Evolutionary conservation across 2,329 filamentous ascomycete genomes (phyloP).

Genomic region (Colletotrichum sp.): DNA sequence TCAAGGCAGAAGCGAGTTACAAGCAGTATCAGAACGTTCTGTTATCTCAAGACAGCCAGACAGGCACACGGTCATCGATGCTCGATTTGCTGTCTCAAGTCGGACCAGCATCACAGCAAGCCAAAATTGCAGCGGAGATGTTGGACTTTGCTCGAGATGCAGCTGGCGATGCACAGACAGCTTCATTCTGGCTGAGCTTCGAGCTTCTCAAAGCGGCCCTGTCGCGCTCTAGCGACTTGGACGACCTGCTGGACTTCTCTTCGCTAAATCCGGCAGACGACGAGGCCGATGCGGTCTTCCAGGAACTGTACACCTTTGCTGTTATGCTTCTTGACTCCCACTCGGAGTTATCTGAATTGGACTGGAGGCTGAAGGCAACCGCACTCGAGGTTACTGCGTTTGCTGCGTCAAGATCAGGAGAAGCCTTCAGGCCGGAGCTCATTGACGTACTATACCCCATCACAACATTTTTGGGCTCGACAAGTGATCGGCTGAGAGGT

Average conservation of each 20-base stretch:
- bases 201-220: constrained; percentile 69
- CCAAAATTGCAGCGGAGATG: constrained; percentile 68
- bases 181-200: constrained; percentile 82
- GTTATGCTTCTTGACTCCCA: constrained; percentile 64
- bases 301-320: constrained; percentile 75
- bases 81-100: constrained; percentile 61
- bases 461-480: constrained; percentile 84
- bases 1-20: constrained; percentile 21
- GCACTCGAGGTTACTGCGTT: constrained; percentile 82
- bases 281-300: constrained; percentile 52
- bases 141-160: constrained; percentile 66
- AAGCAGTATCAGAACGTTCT: constrained; percentile 64
- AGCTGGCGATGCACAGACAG: constrained; percentile 63
- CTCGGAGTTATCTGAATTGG: constrained; percentile 51
- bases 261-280: constrained; percentile 40
- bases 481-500: constrained; percentile 68
- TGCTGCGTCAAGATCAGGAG: constrained; percentile 69
- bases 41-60: constrained; percentile 69
- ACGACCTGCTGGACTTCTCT: constrained; percentile 70
- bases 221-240: constrained; percentile 57
- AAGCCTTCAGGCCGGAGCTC: constrained; percentile 80
- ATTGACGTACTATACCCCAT: constrained; percentile 92
- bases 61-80: constrained; percentile 62
- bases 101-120: constrained; percentile 62
- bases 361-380: constrained; percentile 79